Percentiles rank a stretch among this genome's conserved stretches.
phyloP scores from a whole-genome alignment of 306 rosid species.

The Castanea crenata region DNA sequence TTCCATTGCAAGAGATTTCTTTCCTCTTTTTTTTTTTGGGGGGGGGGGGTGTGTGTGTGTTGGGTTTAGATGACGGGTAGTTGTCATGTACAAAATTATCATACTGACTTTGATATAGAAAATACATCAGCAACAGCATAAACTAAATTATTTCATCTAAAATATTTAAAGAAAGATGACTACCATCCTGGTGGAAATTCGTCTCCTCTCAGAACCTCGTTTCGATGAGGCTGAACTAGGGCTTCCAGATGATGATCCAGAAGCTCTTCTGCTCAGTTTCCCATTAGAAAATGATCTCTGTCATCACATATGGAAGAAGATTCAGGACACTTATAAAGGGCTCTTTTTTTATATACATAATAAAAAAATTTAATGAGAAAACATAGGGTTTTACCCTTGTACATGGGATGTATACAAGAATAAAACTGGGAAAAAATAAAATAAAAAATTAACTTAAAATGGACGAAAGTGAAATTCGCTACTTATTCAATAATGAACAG shows the following conservation, averaged over 20 bases:
- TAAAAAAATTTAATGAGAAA: background rate
- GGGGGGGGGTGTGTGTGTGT: too few relatives aligned
- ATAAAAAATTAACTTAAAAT: background rate
- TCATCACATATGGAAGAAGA: conserved; percentile 15
- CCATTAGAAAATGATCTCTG: conserved; percentile 58
- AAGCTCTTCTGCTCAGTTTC: conserved; percentile 50
- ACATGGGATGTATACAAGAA: too few relatives aligned
- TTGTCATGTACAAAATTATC: background rate
- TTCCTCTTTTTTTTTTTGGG: too few relatives aligned
- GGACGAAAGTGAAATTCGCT: background rate
- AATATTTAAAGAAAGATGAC: conserved; percentile 3
- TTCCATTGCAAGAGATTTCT: too few relatives aligned
- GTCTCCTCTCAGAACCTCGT: conserved; percentile 59
- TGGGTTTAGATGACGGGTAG: too few relatives aligned
- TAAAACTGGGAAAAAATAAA: too few relatives aligned
- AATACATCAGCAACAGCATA: background rate
- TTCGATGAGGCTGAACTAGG: conserved; percentile 42
- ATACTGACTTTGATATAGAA: background rate
- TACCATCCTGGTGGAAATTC: conserved; percentile 65
- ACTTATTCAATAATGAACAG: too few relatives aligned
- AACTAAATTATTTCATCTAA: background rate
- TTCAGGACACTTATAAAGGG: conserved; percentile 12
- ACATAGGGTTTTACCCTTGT: too few relatives aligned
- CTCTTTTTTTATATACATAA: background rate
- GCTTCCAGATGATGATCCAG: conserved; percentile 40